phyloP scores from a whole-genome alignment of 164 flowering plant genomes.

The Nelumbo lutea region DNA sequence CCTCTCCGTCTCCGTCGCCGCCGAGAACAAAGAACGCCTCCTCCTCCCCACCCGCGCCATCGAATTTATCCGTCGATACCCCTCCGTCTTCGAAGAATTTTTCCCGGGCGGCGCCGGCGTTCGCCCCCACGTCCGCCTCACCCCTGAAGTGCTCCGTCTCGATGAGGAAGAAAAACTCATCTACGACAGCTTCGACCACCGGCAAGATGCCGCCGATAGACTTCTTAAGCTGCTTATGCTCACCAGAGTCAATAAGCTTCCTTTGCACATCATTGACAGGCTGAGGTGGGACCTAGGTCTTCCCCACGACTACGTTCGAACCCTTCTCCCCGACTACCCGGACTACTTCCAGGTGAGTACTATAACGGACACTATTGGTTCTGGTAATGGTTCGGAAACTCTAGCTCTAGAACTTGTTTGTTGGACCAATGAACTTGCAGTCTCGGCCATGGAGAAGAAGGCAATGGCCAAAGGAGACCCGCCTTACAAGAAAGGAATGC shows the following conservation, averaged over 20 bases:
- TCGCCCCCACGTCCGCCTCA: conserved; percentile 68
- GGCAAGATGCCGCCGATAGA: conserved; percentile 50
- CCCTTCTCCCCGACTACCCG: conserved; percentile 62
- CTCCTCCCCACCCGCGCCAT: conserved; percentile 54
- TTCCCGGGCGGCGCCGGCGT: conserved; percentile 39
- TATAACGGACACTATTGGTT: background rate
- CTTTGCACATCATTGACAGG: conserved; percentile 43
- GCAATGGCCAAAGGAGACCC: conserved; percentile 10
- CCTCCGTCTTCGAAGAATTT: conserved; percentile 62
- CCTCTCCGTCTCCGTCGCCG: conserved; percentile 51
- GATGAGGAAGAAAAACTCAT: conserved; percentile 57
- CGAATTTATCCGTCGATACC: conserved; percentile 64
- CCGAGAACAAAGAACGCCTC: conserved; percentile 43
- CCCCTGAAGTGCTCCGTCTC: conserved; percentile 45
- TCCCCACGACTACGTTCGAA: conserved; percentile 50
- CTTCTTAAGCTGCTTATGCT: conserved; percentile 77
- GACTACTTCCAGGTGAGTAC: conserved; percentile 59
- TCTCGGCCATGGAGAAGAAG: conserved; percentile 53
- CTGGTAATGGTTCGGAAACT: background rate
- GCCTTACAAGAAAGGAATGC: conserved; percentile 37
- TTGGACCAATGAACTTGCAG: conserved; percentile 63
- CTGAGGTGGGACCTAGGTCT: conserved; percentile 82
- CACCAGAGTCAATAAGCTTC: conserved; percentile 39
- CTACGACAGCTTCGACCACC: conserved; percentile 34
- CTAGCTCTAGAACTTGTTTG: conserved; percentile 69